Evolutionary conservation across 2,329 filamentous ascomycete species (phyloP).

Genomic region (Microsporum ferrugineum): DNA sequence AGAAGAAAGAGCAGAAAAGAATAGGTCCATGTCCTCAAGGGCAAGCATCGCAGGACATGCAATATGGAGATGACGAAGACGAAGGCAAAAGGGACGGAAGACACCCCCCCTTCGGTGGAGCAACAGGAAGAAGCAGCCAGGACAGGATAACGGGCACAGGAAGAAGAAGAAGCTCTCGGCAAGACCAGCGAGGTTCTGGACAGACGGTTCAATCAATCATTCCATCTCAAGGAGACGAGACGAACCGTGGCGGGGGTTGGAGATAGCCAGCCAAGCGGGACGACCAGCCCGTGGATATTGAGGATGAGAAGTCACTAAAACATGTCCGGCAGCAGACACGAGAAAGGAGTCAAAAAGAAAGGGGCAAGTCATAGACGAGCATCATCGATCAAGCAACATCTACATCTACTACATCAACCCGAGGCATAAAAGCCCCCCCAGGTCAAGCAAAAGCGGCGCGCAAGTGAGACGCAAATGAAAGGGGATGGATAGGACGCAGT

Average conservation of each 20-base stretch:
- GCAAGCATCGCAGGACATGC: slow-evolving; percentile 4
- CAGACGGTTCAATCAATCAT: slow-evolving; percentile 1
- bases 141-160: neutral
- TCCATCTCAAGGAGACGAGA: neutral
- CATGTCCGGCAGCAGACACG: neutral
- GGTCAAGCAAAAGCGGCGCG: neutral
- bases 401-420: neutral
- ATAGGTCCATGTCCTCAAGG: slow-evolving; percentile 2
- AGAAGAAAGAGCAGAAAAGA: neutral
- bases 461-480: slow-evolving; percentile 4
- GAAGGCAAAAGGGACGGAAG: slow-evolving; percentile 1
- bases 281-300: slow-evolving; percentile 2
- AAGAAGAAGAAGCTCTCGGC: slow-evolving; percentile 1
- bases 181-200: neutral
- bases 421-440: neutral
- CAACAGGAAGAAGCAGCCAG: neutral
- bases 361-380: slow-evolving; percentile 4
- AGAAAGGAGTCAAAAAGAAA: slow-evolving; percentile 3
- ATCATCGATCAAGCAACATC: neutral
- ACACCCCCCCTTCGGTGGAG: neutral
- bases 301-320: slow-evolving; percentile 1
- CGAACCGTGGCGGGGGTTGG: slow-evolving; percentile 2
- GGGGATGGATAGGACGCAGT: slow-evolving; percentile 2
- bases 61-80: neutral
- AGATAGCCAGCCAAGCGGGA: slow-evolving; percentile 4